A percentile compares a stretch with the other conserved stretches of the same genome.
phyloP scores from a whole-genome alignment of 345 rosid genomes.

The Eucalyptus curtisii region DNA sequence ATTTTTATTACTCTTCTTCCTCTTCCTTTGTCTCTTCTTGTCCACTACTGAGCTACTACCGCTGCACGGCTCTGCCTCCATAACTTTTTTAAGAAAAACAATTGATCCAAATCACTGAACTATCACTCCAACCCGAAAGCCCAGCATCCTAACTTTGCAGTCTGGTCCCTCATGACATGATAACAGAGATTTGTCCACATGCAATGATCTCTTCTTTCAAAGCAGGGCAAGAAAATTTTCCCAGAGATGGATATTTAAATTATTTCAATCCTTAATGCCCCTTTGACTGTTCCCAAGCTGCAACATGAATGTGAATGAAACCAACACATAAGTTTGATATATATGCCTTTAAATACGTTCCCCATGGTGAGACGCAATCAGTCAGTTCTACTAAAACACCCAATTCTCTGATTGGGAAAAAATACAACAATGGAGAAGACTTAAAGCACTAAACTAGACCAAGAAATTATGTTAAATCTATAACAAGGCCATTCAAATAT shows the following conservation, averaged over 20 bases:
- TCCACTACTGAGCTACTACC: background rate
- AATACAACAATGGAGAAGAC: background rate
- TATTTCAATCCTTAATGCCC: background rate
- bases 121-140: background rate
- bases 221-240: background rate
- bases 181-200: background rate
- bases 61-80: background rate
- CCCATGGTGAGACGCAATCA: background rate
- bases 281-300: background rate
- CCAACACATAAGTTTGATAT: background rate
- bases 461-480: background rate
- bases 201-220: background rate
- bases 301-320: background rate
- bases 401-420: background rate
- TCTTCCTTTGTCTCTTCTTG: background rate
- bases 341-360: background rate
- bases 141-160: background rate
- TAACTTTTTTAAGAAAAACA: background rate
- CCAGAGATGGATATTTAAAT: background rate
- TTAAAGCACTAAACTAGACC: background rate
- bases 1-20: background rate
- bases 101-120: background rate
- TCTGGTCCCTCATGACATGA: background rate
- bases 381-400: background rate
- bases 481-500: background rate